These are phyloP conservation scores for Chrysosporium queenslandicum DNA, from an alignment of 2,329 filamentous ascomycete species.

Conservation along the genomic window DNA sequence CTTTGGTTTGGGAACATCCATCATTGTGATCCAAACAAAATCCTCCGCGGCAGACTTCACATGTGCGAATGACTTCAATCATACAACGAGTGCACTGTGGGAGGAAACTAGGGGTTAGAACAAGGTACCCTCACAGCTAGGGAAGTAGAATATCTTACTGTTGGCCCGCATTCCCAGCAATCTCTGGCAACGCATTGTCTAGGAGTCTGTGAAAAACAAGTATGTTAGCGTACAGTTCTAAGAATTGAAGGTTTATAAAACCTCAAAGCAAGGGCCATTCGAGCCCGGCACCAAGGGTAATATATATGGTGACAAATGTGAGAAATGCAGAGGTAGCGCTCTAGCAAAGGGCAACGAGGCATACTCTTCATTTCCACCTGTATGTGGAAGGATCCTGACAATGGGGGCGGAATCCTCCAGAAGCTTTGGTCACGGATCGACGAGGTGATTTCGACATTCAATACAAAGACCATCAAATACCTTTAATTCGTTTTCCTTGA, in stretches of 20 bases:
- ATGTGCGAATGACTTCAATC: constrained; percentile 57
- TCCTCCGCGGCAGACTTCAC: constrained; percentile 61
- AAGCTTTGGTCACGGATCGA: constrained; percentile 13
- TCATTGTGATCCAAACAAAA: constrained; percentile 81
- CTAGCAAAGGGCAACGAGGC: constrained; percentile 25
- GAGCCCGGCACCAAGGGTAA: not conserved
- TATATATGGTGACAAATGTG: not conserved
- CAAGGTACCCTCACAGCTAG: not conserved
- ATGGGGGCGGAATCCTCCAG: constrained; percentile 4
- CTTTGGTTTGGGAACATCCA: constrained; percentile 57
- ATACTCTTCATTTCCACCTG: constrained; percentile 17
- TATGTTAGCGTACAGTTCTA: constrained; percentile 11
- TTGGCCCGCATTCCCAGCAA: constrained; percentile 80
- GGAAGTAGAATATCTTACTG: constrained; percentile 43
- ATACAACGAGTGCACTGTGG: constrained; percentile 66
- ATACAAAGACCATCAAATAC: constrained; percentile 57
- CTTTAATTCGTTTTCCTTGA: constrained; percentile 44
- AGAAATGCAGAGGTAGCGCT: constrained; percentile 14
- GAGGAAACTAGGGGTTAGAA: constrained; percentile 1
- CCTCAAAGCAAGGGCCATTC: not conserved
- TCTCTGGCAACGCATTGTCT: constrained; percentile 50
- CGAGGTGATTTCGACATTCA: constrained; percentile 20
- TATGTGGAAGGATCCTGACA: constrained; percentile 11
- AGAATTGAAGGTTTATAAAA: not conserved
- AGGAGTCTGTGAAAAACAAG: constrained; percentile 20